A percentile compares a stretch with the other conserved stretches of the same genome.
These are phyloP conservation scores for Fusarium pininemorale DNA, from an alignment of 2,329 filamentous ascomycete genomes.

Conservation along the genomic window DNA sequence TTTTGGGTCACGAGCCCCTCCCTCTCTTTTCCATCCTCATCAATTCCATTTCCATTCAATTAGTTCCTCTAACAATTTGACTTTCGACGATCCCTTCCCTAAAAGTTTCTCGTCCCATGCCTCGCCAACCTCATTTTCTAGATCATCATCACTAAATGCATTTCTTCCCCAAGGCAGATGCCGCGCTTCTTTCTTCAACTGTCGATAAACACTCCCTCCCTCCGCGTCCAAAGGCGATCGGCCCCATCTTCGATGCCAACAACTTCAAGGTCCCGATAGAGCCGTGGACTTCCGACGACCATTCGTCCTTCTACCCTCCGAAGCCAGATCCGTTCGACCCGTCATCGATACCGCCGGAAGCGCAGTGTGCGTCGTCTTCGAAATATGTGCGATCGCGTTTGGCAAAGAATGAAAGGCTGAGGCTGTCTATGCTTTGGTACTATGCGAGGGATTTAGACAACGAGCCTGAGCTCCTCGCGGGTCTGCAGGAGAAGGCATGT, in stretches of 20 bases:
- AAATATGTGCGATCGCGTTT: constrained; percentile 39
- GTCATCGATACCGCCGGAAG: constrained; percentile 16
- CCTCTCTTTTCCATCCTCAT: not conserved
- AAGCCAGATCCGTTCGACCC: constrained; percentile 16
- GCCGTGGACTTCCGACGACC: constrained; percentile 15
- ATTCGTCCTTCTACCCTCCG: constrained; percentile 2
- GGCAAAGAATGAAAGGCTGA: constrained; percentile 43
- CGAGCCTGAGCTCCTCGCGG: constrained; percentile 52
- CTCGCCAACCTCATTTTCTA: not conserved
- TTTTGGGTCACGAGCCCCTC: not conserved
- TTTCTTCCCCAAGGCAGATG: constrained; percentile 43
- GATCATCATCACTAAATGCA: constrained; percentile 3
- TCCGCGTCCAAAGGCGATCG: constrained; percentile 22
- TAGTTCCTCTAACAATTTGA: not conserved
- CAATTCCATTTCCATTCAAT: not conserved
- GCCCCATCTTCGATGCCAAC: constrained; percentile 33
- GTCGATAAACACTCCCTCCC: constrained; percentile 13
- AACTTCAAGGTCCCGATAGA: constrained; percentile 19
- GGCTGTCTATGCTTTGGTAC: constrained; percentile 53
- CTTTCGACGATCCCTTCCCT: not conserved
- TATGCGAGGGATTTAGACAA: constrained; percentile 52
- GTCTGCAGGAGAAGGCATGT: constrained; percentile 53
- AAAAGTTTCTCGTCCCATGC: not conserved
- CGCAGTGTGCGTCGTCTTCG: not conserved
- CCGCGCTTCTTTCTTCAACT: constrained; percentile 35